Percentiles rank a stretch among this genome's conserved stretches.
Evolutionary conservation across 2,329 filamentous ascomycete genomes (phyloP).

Genomic region (Fusarium sp.): DNA sequence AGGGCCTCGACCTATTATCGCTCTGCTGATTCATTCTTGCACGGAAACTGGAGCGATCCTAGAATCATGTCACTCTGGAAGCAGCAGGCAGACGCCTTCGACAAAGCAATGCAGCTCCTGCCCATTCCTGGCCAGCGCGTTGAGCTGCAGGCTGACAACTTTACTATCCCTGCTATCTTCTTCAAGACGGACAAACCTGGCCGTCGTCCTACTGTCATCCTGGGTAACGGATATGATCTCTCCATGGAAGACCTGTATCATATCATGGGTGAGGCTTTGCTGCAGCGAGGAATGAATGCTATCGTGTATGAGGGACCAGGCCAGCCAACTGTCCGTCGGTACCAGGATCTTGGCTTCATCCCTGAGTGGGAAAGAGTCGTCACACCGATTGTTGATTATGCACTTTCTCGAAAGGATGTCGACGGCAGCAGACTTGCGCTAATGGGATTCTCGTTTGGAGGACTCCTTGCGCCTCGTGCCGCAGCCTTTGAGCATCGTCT

Average conservation of each 20-base stretch:
- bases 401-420: slow-evolving; percentile 41
- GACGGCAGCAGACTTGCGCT: slow-evolving; percentile 47
- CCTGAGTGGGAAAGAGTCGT: slow-evolving; percentile 53
- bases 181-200: slow-evolving; percentile 36
- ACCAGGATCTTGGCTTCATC: slow-evolving; percentile 54
- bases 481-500: slow-evolving; percentile 55
- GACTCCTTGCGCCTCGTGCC: slow-evolving; percentile 50
- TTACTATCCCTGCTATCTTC: slow-evolving; percentile 49
- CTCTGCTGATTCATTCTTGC: slow-evolving; percentile 52
- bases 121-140: slow-evolving; percentile 48
- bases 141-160: slow-evolving; percentile 40
- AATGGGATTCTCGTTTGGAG: slow-evolving; percentile 53
- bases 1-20: slow-evolving; percentile 53
- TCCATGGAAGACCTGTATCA: slow-evolving; percentile 55
- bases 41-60: slow-evolving; percentile 51
- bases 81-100: slow-evolving; percentile 47
- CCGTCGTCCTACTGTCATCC: slow-evolving; percentile 49
- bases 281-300: slow-evolving; percentile 53
- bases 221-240: slow-evolving; percentile 55
- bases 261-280: slow-evolving; percentile 43
- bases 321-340: slow-evolving; percentile 51
- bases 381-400: slow-evolving; percentile 51
- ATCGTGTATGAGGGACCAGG: slow-evolving; percentile 58
- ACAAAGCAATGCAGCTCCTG: slow-evolving; percentile 49
- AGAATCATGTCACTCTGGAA: slow-evolving; percentile 50